Conservation (phyloP, 768 basidiomycete species). For the Naganishia friedmannii region DNA sequence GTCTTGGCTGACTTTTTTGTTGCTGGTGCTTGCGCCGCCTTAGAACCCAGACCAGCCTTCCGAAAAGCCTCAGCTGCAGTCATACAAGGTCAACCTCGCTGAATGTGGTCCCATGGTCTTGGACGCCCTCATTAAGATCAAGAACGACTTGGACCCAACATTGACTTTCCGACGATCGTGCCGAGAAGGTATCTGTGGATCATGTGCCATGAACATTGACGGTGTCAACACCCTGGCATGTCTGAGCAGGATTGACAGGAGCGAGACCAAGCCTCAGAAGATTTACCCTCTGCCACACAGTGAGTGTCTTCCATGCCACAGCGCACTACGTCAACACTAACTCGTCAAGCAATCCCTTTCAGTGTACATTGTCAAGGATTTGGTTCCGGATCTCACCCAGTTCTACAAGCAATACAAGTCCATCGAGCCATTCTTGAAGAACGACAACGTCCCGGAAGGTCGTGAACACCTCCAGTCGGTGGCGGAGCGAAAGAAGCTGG, state of each 20-base stretch:
- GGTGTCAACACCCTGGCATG: conserved; percentile 94
- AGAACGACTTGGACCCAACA: conserved; percentile 96
- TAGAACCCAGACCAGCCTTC: conserved; percentile 93
- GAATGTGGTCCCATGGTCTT: conserved; percentile 90
- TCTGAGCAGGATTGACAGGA: conserved; percentile 87
- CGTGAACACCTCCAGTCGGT: conserved; percentile 81
- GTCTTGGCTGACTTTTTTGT: background rate
- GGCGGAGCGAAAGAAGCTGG: conserved; percentile 91
- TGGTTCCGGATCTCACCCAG: conserved; percentile 65
- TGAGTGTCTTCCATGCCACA: conserved; percentile 54
- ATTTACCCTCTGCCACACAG: conserved; percentile 98
- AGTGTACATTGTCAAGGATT: conserved; percentile 61
- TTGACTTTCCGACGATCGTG: conserved; percentile 75
- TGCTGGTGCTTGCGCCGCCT: background rate
- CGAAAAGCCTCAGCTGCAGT: conserved; percentile 84
- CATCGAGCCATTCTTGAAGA: conserved; percentile 93
- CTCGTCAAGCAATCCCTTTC: background rate
- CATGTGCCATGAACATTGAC: conserved; percentile 98
- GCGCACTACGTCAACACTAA: background rate
- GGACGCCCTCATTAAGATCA: conserved; percentile 77
- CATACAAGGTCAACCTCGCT: conserved; percentile 86
- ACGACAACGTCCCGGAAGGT: conserved; percentile 79
- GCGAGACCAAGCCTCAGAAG: conserved; percentile 69
- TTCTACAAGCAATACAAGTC: conserved; percentile 95
- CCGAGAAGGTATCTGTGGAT: conserved; percentile 78